Evolutionary conservation across 1,284 basidiomycete species (phyloP), one percentile per base, ranked within the genome.

Genomic region (Cutaneotrichosporon sp.): DNA sequence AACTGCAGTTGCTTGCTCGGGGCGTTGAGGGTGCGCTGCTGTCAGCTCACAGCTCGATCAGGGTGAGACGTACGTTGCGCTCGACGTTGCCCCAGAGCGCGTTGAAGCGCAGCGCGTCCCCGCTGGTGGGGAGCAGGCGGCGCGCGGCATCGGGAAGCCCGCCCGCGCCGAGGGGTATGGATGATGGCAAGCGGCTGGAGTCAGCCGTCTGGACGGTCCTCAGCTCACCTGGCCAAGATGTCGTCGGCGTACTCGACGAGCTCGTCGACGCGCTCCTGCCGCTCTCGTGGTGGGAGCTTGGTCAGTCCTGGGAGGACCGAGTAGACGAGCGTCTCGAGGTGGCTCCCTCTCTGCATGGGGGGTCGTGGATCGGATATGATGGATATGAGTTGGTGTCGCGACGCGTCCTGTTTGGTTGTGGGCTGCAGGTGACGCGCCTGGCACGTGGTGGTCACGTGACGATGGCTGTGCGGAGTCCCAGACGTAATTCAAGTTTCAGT

Each of bases 1-100:
- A 77, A 78, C 60, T 78, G 75, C 20, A 77, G 66, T 56, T 78
- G 76, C 4, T 69, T 69, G 20, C 67, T 56, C 20, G 73, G 78
- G 16, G 66, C 68, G 29, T 71, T 68, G 1, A 79, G 58, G 1
- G 75, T 70, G 24, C 66, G 67, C 74, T 78, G 60, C 2, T 31
- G 59, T 60, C 27, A 64, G n/a, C n/a, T n/a, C n/a, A n/a, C n/a
- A n/a, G 25, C 24, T 3, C 13, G 25, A 38, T 27, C 22, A 29
- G 1, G 33, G 53, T n/a, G n/a, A n/a, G n/a, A n/a, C 62, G 67
- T 45, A 62, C 47, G 16, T 53, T 59, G 31, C 64, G 64, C 54
- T 61, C 54, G 6, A 64, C 51, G 2, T n/a, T 50, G 25, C 36
- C 11, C 54, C 51, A 61, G 25, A 62, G 51, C 1, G 65, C 57